These are phyloP conservation scores for Pseudomicrostroma phylloplanum DNA, from an alignment of 1,284 basidiomycete genomes.

Conservation along the genomic window DNA sequence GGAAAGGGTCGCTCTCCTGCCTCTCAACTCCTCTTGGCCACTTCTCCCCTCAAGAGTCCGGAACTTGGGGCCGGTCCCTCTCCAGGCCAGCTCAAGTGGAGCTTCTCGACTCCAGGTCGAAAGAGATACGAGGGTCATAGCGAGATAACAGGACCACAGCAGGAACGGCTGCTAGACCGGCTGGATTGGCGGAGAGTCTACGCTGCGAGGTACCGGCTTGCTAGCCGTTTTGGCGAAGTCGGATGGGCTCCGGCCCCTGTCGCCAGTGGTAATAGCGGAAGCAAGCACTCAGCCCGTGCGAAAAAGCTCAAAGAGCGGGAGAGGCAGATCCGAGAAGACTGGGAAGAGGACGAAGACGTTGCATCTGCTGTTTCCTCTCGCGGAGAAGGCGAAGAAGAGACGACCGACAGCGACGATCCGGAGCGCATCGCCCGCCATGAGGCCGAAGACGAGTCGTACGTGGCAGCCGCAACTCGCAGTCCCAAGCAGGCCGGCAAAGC, in stretches of 20 bases:
- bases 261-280: no score
- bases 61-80: no score
- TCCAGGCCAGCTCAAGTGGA: no score
- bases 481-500: no score
- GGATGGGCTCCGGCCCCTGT: neutral
- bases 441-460: neutral
- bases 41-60: no score
- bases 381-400: neutral
- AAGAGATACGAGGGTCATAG: neutral
- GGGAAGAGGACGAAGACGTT: neutral
- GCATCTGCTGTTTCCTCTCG: no score
- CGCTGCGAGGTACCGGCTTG: neutral
- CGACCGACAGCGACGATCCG: neutral
- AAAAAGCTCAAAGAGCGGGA: neutral
- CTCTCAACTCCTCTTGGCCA: no score
- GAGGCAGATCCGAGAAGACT: neutral
- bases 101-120: no score
- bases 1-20: no score
- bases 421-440: neutral
- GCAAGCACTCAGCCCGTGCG: no score
- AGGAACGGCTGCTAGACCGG: neutral
- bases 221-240: neutral
- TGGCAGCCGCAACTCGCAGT: neutral
- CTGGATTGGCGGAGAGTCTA: constrained; percentile 3
- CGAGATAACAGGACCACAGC: neutral